These are phyloP conservation scores for Gossypium schwendimanii DNA, from an alignment of 441 rosid species.

Conservation along the genomic window DNA sequence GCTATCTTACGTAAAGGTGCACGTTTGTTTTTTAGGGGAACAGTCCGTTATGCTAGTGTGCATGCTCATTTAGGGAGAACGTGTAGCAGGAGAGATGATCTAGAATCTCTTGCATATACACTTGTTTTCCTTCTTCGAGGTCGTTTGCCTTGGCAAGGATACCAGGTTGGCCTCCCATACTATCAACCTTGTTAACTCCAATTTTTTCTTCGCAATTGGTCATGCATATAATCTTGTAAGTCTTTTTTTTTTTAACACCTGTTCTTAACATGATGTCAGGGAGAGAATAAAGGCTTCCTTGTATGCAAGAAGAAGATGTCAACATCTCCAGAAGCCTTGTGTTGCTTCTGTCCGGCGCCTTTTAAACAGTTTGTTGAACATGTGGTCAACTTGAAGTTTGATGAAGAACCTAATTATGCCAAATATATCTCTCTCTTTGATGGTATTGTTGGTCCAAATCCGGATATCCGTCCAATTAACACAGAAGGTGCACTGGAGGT, in stretches of 20 bases:
- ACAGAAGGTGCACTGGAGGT: conserved; percentile 67
- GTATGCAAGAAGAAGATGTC: conserved; percentile 73
- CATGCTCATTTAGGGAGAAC: conserved; percentile 74
- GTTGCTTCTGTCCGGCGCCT: conserved; percentile 50
- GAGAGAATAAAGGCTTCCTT: conserved; percentile 58
- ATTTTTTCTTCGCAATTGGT: background rate
- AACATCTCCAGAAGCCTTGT: conserved; percentile 47
- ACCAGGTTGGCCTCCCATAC: conserved; percentile 30
- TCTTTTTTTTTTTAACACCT: background rate
- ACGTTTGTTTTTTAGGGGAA: conserved; percentile 37
- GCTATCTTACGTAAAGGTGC: background rate
- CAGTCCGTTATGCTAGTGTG: conserved; percentile 63
- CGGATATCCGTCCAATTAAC: conserved; percentile 39
- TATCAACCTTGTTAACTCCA: background rate
- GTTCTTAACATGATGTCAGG: conserved; percentile 23
- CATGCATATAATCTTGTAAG: background rate
- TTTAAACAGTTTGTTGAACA: conserved; percentile 48
- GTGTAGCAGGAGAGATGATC: conserved; percentile 65
- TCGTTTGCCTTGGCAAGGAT: conserved; percentile 71
- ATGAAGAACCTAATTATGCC: conserved; percentile 57
- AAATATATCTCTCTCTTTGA: conserved; percentile 55
- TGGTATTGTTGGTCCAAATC: conserved; percentile 43
- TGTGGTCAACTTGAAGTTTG: conserved; percentile 56
- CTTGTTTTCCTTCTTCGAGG: conserved; percentile 58
- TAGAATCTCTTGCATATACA: conserved; percentile 66